Evolutionary conservation across 805 yeast species (phyloP).

Genomic region (Saturnispora sanitii): DNA sequence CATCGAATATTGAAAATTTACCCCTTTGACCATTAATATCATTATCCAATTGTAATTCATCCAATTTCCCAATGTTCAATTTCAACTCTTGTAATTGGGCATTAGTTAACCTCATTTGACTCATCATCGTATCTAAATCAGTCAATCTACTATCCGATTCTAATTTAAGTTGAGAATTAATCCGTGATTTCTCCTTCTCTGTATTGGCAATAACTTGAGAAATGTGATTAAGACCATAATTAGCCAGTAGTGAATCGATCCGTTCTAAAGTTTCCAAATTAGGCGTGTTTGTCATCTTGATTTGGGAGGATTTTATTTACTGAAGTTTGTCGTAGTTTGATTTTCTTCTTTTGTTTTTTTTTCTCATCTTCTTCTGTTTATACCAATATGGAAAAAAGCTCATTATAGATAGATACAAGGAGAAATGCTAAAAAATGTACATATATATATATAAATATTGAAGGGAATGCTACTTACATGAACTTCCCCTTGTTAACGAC

Average conservation of each 20-base stretch:
- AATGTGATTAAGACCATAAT: conserved; percentile 28
- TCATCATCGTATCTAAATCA: conserved; percentile 18
- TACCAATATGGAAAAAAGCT: background rate
- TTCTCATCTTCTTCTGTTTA: background rate
- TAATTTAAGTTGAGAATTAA: conserved; percentile 65
- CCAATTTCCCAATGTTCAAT: conserved; percentile 25
- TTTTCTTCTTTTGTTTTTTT: too few species aligned
- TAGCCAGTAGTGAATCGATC: conserved; percentile 1
- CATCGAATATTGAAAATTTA: conserved; percentile 57
- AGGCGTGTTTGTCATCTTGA: conserved; percentile 2
- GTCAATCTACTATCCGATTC: conserved; percentile 45
- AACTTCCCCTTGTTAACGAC: conserved; percentile 73
- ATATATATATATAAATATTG: background rate
- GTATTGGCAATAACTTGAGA: conserved; percentile 44
- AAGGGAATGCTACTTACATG: conserved; percentile 4
- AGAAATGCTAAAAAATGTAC: too few species aligned
- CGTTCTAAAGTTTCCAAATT: background rate
- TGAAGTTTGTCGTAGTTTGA: too few species aligned
- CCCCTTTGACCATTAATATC: conserved; percentile 41
- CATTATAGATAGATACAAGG: background rate
- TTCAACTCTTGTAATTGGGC: conserved; percentile 42
- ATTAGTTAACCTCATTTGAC: conserved; percentile 23
- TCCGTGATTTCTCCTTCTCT: conserved; percentile 57
- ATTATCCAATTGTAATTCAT: conserved; percentile 34
- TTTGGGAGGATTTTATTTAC: too few species aligned